These are phyloP conservation scores for Paramecium tetraurelia DNA, from an alignment of 73 alveolate genomes.

Conservation along the genomic window DNA sequence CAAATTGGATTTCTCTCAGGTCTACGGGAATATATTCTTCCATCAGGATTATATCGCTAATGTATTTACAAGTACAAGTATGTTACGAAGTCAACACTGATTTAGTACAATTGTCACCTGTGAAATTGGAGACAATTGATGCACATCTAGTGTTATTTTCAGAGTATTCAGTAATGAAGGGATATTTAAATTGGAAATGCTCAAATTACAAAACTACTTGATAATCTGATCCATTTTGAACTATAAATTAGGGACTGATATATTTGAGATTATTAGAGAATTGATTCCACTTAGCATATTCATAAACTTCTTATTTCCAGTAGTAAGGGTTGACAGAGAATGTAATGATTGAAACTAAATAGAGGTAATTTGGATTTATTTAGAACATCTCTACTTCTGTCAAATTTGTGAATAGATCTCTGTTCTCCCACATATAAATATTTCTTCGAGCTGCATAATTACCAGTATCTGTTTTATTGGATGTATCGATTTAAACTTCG, in stretches of 20 bases:
- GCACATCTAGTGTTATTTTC: background rate
- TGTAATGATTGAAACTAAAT: background rate
- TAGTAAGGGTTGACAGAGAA: background rate
- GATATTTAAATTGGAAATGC: background rate
- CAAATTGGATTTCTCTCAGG: background rate
- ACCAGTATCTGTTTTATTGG: background rate
- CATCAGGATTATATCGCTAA: background rate
- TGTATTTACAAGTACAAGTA: background rate
- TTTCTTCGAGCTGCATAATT: background rate
- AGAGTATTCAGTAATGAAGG: background rate
- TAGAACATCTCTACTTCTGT: background rate
- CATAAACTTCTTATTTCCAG: background rate
- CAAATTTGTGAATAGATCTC: background rate
- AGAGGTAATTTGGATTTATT: background rate
- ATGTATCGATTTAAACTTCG: background rate
- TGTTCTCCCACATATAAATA: constrained; percentile 12
- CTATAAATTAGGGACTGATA: background rate
- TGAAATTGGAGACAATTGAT: background rate
- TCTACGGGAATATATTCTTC: background rate
- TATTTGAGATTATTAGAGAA: background rate
- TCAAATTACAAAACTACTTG: background rate
- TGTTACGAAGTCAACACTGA: background rate
- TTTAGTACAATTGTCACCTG: constrained; percentile 10
- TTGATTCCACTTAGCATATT: background rate
- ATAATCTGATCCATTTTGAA: background rate